Base-by-base conservation (phyloP, 1,139 yeast genomes). In the Candida labiduridarum region DNA sequence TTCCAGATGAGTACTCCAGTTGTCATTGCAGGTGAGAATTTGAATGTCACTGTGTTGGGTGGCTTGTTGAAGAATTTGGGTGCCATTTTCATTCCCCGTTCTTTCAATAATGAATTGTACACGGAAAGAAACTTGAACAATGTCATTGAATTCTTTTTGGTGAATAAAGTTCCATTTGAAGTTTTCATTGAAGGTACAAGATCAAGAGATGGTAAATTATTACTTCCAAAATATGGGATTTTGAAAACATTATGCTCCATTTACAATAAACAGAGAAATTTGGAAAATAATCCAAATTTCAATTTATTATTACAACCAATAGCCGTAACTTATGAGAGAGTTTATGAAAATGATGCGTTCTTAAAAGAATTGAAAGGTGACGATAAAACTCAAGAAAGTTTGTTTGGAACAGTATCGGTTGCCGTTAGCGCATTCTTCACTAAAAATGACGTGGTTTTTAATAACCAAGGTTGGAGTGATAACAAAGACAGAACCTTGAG, bases 151-250 rank as follows among this genome's bases (percentile, higher is more conserved):
- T 81, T 80, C 45, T 58, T 82, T 14, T 70, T 84, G 38, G 54
- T 71, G 30, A 74, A 80, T 54, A 84, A 85, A 47, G 69, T 77
- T 54, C 80, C 79, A 53, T 71, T 84, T 55, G 88, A 84, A 61
- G 84, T 85, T 49, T 84, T 84, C 56, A 80, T 84, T 50, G 89
- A 84, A 61, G 89, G 89, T 16, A 82, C 87, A 1, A 74, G 89
- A 50, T 83, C 88, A 2, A 74, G 89, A 56, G 85, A 84, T 50
- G 89, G 89, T 14, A 84, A 84, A 60, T 68, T 83, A 47, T 70
- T 84, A 38, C 74, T 85, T 27, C 89, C 89, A 9, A 84, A 84
- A 59, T 83, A 81, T 59, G 89, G 89, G 14, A 79, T 84, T 52
- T 72, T 84, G 56, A 84, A 83, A 64, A 76, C 74, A 14, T 63